Conservation (phyloP, 176 grass and related monocot species). For the Urochloa ruziziensis region DNA sequence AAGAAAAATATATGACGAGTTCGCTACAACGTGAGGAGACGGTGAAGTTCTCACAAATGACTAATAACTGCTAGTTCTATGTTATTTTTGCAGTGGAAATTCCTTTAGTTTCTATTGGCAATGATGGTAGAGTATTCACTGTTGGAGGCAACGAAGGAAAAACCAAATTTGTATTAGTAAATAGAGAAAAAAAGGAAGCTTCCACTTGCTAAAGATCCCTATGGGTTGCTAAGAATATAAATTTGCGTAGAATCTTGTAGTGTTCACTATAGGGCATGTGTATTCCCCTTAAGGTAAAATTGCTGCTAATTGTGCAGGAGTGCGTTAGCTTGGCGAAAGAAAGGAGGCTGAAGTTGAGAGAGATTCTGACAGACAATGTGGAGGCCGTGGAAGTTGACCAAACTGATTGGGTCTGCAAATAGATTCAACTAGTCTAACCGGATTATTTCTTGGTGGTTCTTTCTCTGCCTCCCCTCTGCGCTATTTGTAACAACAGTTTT, state of each 20-base stretch:
- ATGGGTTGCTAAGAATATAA: neutral
- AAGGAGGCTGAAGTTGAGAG: constrained; percentile 47
- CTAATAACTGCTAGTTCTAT: too few relatives aligned
- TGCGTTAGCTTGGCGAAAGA: constrained; percentile 59
- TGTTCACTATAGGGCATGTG: neutral
- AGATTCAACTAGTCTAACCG: constrained; percentile 21
- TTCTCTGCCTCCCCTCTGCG: too few relatives aligned
- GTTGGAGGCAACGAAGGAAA: too few relatives aligned
- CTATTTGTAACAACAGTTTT: too few relatives aligned
- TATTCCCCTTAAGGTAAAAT: neutral
- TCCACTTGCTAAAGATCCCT: constrained; percentile 5
- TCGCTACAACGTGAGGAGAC: too few relatives aligned
- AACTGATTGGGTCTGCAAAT: constrained; percentile 34
- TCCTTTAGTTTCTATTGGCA: constrained; percentile 87
- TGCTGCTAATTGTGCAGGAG: constrained; percentile 30
- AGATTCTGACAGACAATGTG: constrained; percentile 51
- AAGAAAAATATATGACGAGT: neutral
- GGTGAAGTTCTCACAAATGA: neutral
- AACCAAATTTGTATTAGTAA: constrained; percentile 80
- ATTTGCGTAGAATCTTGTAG: neutral
- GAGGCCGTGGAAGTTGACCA: constrained; percentile 68
- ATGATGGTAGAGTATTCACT: constrained; percentile 83
- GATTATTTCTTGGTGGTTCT: neutral
- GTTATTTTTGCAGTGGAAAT: constrained; percentile 48
- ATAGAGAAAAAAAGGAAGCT: constrained; percentile 94